A percentile compares a stretch with the other conserved stretches of the same genome.
Evolutionary conservation across 148 eudicot species (phyloP).

Genomic region (Vaccinium macrocarpon): DNA sequence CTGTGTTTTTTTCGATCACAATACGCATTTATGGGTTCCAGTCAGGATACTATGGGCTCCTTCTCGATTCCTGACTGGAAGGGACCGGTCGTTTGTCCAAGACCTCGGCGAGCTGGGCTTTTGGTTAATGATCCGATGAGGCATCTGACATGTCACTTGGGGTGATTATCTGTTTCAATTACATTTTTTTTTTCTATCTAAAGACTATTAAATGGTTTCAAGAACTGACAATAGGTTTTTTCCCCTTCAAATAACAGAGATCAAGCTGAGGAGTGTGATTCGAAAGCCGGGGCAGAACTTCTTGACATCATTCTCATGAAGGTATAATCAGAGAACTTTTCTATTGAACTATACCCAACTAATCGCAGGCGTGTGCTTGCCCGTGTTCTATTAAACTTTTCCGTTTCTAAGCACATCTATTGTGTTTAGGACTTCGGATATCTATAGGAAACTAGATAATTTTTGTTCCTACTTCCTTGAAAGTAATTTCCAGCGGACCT

Average conservation of each 20-base stretch:
- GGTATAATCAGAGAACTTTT: constrained; percentile 22
- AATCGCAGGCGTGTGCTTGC: not conserved
- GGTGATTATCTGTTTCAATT: constrained; percentile 17
- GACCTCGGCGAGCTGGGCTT: constrained; percentile 38
- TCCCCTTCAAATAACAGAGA: constrained; percentile 19
- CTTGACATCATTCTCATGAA: constrained; percentile 48
- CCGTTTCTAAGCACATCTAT: not conserved
- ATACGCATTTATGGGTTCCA: constrained; percentile 18
- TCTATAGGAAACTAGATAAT: not conserved
- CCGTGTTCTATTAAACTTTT: not conserved
- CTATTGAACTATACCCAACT: not conserved
- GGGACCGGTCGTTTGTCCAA: constrained; percentile 39
- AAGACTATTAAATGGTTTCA: not conserved
- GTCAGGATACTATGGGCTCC: constrained; percentile 29
- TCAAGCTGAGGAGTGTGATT: constrained; percentile 30
- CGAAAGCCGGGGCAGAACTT: constrained; percentile 45
- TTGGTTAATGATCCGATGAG: constrained; percentile 27
- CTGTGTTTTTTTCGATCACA: constrained; percentile 30
- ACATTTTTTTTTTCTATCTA: not conserved
- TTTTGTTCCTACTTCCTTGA: not conserved
- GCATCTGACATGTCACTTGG: constrained; percentile 29
- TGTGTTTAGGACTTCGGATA: not conserved
- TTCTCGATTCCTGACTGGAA: constrained; percentile 21
- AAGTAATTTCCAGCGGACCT: not conserved
- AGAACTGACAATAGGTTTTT: not conserved